Conservation (phyloP, 2,329 filamentous ascomycete species). For the Phoma sp. region DNA sequence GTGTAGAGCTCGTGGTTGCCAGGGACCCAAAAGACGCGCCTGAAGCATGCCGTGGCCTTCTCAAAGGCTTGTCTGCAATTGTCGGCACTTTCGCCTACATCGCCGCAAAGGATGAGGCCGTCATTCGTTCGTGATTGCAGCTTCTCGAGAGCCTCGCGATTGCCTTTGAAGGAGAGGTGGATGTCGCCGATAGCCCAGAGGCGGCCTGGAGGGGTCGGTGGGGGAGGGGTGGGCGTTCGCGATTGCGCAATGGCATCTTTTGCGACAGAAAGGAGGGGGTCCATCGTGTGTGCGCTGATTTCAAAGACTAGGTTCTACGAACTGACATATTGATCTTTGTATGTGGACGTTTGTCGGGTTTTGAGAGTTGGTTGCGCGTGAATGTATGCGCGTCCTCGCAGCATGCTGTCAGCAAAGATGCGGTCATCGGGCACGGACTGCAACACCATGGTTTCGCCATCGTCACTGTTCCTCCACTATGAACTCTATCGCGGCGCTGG, state of each 20-base stretch:
- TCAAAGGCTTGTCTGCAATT: constrained; percentile 46
- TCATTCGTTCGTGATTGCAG: constrained; percentile 50
- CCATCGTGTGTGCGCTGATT: constrained; percentile 14
- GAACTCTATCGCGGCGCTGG: background rate
- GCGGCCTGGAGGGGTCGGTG: constrained; percentile 24
- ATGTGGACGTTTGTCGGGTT: background rate
- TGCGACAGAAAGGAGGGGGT: constrained; percentile 32
- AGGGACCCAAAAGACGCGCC: constrained; percentile 62
- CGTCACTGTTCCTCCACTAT: background rate
- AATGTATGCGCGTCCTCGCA: background rate
- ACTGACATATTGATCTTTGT: background rate
- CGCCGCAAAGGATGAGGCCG: constrained; percentile 55
- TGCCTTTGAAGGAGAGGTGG: constrained; percentile 55
- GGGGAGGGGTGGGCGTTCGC: constrained; percentile 6
- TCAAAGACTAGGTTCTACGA: background rate
- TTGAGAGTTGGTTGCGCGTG: background rate
- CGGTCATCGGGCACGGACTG: constrained; percentile 19
- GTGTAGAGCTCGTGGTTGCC: constrained; percentile 68
- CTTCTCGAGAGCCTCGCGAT: constrained; percentile 53
- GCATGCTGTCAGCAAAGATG: constrained; percentile 12
- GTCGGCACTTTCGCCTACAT: constrained; percentile 47
- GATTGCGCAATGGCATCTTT: constrained; percentile 13
- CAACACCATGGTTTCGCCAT: constrained; percentile 12
- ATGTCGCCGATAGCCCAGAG: constrained; percentile 57
- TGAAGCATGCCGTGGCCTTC: constrained; percentile 51